A percentile compares a stretch with the other conserved stretches of the same genome.
Conservation (phyloP, 2,329 filamentous ascomycete species). For the Alternaria alternata region DNA sequence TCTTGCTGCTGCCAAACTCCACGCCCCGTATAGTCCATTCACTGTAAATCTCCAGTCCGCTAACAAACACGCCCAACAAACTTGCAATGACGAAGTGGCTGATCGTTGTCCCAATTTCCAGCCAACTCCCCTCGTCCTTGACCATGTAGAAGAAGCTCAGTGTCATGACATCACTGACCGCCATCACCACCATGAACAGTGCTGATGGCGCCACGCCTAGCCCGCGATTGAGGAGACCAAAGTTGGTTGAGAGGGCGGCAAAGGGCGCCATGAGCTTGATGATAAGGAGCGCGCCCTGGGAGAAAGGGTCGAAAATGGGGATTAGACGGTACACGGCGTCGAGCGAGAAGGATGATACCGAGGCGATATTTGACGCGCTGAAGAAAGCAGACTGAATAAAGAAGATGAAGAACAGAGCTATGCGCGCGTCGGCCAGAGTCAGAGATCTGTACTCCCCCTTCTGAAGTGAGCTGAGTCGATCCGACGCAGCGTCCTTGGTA, state of each 20-base stretch:
- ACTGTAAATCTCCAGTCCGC: slow-evolving; percentile 83
- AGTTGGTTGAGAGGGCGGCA: slow-evolving; percentile 86
- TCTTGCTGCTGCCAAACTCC: slow-evolving; percentile 62
- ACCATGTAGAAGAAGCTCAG: slow-evolving; percentile 98
- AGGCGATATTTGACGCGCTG: slow-evolving; percentile 94
- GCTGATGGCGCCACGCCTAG: slow-evolving; percentile 86
- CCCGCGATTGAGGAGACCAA: slow-evolving; percentile 89
- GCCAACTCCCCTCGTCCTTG: slow-evolving; percentile 93
- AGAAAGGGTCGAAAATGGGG: slow-evolving; percentile 92
- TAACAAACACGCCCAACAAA: slow-evolving; percentile 87
- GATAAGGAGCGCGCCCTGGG: slow-evolving; percentile 84
- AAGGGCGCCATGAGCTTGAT: slow-evolving; percentile 95
- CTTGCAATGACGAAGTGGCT: slow-evolving; percentile 95
- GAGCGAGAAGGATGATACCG: slow-evolving; percentile 89
- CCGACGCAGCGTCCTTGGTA: slow-evolving; percentile 51
- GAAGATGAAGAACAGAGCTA: slow-evolving; percentile 93
- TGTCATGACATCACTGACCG: slow-evolving; percentile 85
- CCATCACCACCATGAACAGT: slow-evolving; percentile 91
- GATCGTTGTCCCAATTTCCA: slow-evolving; percentile 97
- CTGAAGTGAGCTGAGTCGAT: slow-evolving; percentile 41
- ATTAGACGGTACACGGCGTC: slow-evolving; percentile 88
- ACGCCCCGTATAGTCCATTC: slow-evolving; percentile 83
- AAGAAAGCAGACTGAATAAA: slow-evolving; percentile 96
- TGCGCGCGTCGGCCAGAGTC: slow-evolving; percentile 81
- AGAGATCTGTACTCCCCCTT: slow-evolving; percentile 69